phyloP scores from a whole-genome alignment of 805 yeast species.

The Cyberlindnera mrakii region DNA sequence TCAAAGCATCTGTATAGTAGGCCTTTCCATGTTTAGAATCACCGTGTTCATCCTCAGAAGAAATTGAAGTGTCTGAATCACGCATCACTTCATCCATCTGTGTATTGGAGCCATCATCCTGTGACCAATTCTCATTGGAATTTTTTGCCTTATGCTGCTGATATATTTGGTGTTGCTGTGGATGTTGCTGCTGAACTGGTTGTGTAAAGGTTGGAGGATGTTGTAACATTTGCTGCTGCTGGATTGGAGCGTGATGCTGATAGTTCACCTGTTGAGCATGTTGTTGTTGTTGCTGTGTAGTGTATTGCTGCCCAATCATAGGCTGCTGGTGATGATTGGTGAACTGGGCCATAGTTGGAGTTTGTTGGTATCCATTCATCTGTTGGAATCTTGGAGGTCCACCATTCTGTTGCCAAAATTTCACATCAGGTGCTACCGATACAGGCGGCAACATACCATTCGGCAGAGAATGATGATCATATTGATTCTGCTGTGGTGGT shows the following conservation, averaged over 20 bases:
- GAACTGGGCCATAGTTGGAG: not conserved
- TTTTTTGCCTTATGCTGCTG: slow-evolving; percentile 23
- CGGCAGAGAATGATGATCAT: slow-evolving; percentile 5
- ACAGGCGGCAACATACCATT: slow-evolving; percentile 1
- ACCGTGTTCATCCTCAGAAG: slow-evolving; percentile 25
- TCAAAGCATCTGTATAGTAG: slow-evolving; percentile 33
- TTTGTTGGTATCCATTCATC: not conserved
- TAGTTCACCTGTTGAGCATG: slow-evolving; percentile 3
- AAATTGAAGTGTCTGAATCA: slow-evolving; percentile 36
- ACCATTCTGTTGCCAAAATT: slow-evolving; percentile 8
- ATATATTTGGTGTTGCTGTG: slow-evolving; percentile 9
- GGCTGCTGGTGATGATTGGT: not conserved
- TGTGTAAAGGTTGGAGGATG: not conserved
- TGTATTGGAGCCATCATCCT: slow-evolving; percentile 24
- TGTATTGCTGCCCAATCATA: not conserved
- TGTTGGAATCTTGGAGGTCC: slow-evolving; percentile 1
- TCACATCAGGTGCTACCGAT: slow-evolving; percentile 1
- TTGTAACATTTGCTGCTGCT: not conserved
- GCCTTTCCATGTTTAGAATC: slow-evolving; percentile 25
- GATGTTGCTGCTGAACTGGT: slow-evolving; percentile 14
- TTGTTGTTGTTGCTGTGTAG: slow-evolving; percentile 16
- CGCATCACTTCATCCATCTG: slow-evolving; percentile 27
- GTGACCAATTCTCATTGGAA: slow-evolving; percentile 27
- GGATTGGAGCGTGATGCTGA: slow-evolving; percentile 1
- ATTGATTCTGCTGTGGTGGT: slow-evolving; percentile 6